Percentiles rank a stretch among this genome's conserved stretches.
Evolutionary conservation across 2,329 filamentous ascomycete species (phyloP).

Genomic region (Ascochyta pisi): DNA sequence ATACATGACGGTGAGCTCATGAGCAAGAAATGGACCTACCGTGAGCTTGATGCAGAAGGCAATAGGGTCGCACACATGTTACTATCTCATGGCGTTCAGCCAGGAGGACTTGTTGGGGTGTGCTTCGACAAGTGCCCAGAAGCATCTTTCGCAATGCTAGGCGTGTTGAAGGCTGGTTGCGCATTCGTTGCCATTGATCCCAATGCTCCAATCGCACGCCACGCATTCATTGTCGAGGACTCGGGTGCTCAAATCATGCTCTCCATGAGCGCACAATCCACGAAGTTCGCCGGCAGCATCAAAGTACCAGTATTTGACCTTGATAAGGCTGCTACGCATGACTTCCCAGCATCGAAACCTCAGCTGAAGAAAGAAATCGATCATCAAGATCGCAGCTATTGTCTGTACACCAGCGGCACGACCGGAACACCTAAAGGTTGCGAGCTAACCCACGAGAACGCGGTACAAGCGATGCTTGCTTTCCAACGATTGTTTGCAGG

Average conservation of each 20-base stretch:
- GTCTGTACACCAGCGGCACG: constrained; percentile 86
- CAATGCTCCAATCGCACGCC: constrained; percentile 73
- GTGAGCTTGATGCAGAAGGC: constrained; percentile 72
- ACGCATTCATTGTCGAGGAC: constrained; percentile 78
- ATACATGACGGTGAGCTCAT: constrained; percentile 57
- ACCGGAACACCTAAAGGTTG: constrained; percentile 89
- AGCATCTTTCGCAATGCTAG: constrained; percentile 81
- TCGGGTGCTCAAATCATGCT: constrained; percentile 71
- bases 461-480: constrained; percentile 86
- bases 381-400: constrained; percentile 73
- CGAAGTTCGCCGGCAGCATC: constrained; percentile 45
- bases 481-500: constrained; percentile 79
- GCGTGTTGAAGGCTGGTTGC: constrained; percentile 82
- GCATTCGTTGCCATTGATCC: constrained; percentile 83
- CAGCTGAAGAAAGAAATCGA: constrained; percentile 31
- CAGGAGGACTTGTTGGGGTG: constrained; percentile 72
- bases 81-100: constrained; percentile 53
- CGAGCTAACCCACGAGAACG: constrained; percentile 85
- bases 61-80: constrained; percentile 76
- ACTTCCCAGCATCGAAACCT: constrained; percentile 46
- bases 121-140: constrained; percentile 87
- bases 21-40: constrained; percentile 73
- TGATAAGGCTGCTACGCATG: constrained; percentile 50
- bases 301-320: constrained; percentile 55
- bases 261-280: constrained; percentile 57